Percentiles rank a stretch among this genome's conserved stretches.
These are phyloP conservation scores for Zarea fungicola DNA, from an alignment of 2,329 filamentous ascomycete genomes.

Conservation along the genomic window DNA sequence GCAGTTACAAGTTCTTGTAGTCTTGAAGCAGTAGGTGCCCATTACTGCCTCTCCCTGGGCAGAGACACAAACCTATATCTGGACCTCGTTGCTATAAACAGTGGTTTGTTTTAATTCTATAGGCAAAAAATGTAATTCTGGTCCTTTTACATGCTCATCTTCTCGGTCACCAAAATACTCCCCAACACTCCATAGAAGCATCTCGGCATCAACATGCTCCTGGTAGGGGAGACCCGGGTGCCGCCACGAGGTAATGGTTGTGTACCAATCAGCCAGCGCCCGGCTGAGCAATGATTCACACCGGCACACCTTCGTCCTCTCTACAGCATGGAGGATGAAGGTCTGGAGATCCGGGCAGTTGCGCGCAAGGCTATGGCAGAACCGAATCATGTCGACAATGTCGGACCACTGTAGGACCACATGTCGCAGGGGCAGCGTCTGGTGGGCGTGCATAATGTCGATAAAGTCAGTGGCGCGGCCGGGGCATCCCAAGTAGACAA, in stretches of 20 bases:
- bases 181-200: slow-evolving; percentile 1
- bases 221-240: slow-evolving; percentile 1
- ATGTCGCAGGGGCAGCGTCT: slow-evolving; percentile 3
- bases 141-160: not conserved
- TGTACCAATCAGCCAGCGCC: slow-evolving; percentile 3
- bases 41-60: too few relatives aligned
- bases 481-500: slow-evolving; percentile 9
- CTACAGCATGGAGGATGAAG: slow-evolving; percentile 2
- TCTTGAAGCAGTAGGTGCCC: too few relatives aligned
- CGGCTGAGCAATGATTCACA: slow-evolving; percentile 4
- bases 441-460: slow-evolving; percentile 7
- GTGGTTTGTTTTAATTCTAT: not conserved
- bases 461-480: slow-evolving; percentile 11
- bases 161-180: slow-evolving; percentile 7
- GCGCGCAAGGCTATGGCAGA: slow-evolving; percentile 2
- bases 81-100: too few relatives aligned
- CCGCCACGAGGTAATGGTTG: not conserved
- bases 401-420: slow-evolving; percentile 9
- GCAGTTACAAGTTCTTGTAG: too few relatives aligned
- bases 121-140: slow-evolving; percentile 8
- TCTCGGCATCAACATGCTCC: slow-evolving; percentile 2
- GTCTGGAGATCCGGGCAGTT: slow-evolving; percentile 7
- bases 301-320: slow-evolving; percentile 6
- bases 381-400: slow-evolving; percentile 3
- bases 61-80: too few relatives aligned